Evolutionary conservation across 129 eudicot genomes (phyloP).

Genomic region (Flaveria trinervia): DNA sequence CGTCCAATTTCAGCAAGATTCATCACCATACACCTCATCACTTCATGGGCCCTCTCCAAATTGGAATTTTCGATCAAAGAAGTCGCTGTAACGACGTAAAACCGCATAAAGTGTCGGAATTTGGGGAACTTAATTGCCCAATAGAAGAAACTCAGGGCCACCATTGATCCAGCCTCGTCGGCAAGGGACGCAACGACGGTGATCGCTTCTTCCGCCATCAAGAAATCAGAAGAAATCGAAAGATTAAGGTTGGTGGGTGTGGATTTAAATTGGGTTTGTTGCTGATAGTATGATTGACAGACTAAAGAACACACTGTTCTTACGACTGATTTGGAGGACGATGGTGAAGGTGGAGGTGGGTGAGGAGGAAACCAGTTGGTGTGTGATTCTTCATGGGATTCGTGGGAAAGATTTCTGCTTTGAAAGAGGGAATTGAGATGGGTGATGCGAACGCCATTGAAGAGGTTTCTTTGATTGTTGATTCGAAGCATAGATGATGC

Average conservation of each 20-base stretch:
- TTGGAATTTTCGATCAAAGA: slow-evolving; percentile 70
- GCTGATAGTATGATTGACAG: slow-evolving; percentile 67
- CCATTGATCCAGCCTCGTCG: slow-evolving; percentile 89
- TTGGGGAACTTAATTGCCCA: slow-evolving; percentile 64
- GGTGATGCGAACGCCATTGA: slow-evolving; percentile 27
- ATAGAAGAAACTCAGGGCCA: slow-evolving; percentile 80
- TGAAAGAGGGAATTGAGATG: slow-evolving; percentile 6
- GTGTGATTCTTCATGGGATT: slow-evolving; percentile 24
- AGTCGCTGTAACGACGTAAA: slow-evolving; percentile 64
- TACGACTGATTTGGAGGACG: slow-evolving; percentile 54
- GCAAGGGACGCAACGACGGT: slow-evolving; percentile 77
- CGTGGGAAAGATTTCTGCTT: slow-evolving; percentile 25
- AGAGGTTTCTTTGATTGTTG: slow-evolving; percentile 30
- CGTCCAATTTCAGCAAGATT: slow-evolving; percentile 69
- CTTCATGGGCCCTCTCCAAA: slow-evolving; percentile 71
- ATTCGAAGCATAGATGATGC: slow-evolving; percentile 36
- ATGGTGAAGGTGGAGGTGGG: slow-evolving; percentile 32
- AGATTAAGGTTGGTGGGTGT: slow-evolving; percentile 54
- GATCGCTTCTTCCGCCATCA: slow-evolving; percentile 71
- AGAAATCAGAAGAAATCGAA: slow-evolving; percentile 42
- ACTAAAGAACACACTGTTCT: slow-evolving; percentile 63
- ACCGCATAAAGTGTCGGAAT: slow-evolving; percentile 66
- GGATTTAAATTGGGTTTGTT: slow-evolving; percentile 51
- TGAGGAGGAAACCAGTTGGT: slow-evolving; percentile 32
- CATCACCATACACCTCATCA: slow-evolving; percentile 70